Conservation (phyloP, 2,329 filamentous ascomycete genomes). For the Alternaria hordeiaustralica region DNA sequence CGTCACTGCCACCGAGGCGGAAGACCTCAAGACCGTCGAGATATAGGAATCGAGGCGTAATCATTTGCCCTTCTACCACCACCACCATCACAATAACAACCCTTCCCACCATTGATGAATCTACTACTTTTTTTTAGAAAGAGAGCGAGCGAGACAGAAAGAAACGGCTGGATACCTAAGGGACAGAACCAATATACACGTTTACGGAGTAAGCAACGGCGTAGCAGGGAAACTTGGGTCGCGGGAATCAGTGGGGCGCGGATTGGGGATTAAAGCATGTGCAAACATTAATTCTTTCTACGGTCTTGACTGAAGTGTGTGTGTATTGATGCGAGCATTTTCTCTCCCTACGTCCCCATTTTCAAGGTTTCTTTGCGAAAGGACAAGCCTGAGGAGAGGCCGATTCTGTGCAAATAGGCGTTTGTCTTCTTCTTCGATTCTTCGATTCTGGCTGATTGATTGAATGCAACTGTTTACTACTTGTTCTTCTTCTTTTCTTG, state of each 20-base stretch:
- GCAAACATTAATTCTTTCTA: conserved; percentile 9
- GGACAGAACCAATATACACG: conserved; percentile 20
- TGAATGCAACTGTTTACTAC: conserved; percentile 4
- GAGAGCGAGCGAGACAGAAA: not conserved
- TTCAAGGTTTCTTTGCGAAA: no score
- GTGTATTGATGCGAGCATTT: conserved; percentile 13
- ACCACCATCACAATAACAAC: not conserved
- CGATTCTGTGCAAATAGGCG: not conserved
- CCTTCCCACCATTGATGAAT: conserved; percentile 19
- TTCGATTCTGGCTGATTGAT: not conserved
- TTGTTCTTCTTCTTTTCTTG: not conserved
- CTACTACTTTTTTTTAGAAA: conserved; percentile 21
- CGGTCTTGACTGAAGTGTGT: conserved; percentile 19
- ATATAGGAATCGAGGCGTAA: conserved; percentile 42
- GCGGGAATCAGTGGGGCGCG: not conserved
- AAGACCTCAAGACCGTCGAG: conserved; percentile 58
- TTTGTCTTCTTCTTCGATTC: not conserved
- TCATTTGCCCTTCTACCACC: conserved; percentile 6
- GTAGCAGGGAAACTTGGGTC: conserved; percentile 8
- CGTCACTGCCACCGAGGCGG: conserved; percentile 27
- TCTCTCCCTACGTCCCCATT: not conserved
- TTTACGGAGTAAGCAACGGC: conserved; percentile 26
- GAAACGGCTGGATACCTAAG: conserved; percentile 38
- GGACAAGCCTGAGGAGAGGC: no score
- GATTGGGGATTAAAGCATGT: not conserved